A percentile compares a stretch with the other conserved stretches of the same genome.
Evolutionary conservation across 768 basidiomycete genomes (phyloP).

Genomic region (Rhodotorula sphaerocarpa): DNA sequence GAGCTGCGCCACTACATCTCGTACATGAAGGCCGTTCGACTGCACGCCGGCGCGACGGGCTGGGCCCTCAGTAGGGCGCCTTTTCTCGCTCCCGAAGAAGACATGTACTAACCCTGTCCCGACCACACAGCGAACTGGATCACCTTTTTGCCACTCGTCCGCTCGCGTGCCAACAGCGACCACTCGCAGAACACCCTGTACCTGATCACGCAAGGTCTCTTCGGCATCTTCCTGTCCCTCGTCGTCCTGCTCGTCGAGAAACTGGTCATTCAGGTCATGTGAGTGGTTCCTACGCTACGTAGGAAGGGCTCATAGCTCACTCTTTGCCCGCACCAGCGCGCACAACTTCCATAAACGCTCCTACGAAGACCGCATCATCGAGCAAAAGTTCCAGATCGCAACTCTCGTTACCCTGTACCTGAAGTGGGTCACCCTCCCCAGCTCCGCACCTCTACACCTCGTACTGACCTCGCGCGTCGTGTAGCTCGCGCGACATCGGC

Average conservation of each 20-base stretch:
- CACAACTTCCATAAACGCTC: slow-evolving; percentile 46
- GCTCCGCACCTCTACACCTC: neutral
- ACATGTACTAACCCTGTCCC: slow-evolving; percentile 7
- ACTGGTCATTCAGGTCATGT: slow-evolving; percentile 73
- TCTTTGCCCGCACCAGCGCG: slow-evolving; percentile 20
- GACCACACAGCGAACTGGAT: slow-evolving; percentile 46
- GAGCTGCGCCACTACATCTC: slow-evolving; percentile 67
- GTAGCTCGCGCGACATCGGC: slow-evolving; percentile 63
- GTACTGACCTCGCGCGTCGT: neutral
- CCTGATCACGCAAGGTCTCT: slow-evolving; percentile 59
- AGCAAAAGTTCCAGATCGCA: slow-evolving; percentile 70
- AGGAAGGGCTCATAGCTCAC: no score
- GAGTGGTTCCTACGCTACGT: neutral
- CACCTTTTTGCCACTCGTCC: slow-evolving; percentile 59
- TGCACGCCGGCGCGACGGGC: slow-evolving; percentile 46
- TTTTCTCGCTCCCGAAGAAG: neutral
- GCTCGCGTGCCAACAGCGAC: slow-evolving; percentile 22
- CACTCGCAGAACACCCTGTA: slow-evolving; percentile 47
- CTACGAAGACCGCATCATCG: slow-evolving; percentile 63
- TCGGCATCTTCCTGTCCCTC: slow-evolving; percentile 62
- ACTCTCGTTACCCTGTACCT: slow-evolving; percentile 67
- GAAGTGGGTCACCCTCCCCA: slow-evolving; percentile 31
- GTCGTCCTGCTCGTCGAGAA: slow-evolving; percentile 71
- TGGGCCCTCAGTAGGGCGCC: slow-evolving; percentile 30
- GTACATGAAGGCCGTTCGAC: slow-evolving; percentile 60